Evolutionary conservation across 441 rosid genomes (phyloP).

Genomic region (Erodium texanum): DNA sequence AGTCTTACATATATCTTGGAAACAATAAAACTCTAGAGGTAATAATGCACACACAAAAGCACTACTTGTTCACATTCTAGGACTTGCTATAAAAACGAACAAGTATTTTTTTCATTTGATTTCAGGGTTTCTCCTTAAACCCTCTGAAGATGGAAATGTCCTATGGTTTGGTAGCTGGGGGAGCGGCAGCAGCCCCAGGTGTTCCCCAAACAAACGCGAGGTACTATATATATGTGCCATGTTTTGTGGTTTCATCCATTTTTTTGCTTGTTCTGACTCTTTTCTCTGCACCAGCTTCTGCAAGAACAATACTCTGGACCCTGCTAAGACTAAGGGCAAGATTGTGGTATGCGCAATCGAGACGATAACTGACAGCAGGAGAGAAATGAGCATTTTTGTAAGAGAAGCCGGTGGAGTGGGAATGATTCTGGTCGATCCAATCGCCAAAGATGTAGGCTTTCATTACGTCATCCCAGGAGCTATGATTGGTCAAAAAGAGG

Average conservation of each 20-base stretch:
- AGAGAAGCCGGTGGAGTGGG: constrained; percentile 39
- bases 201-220: constrained; percentile 36
- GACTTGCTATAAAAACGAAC: too few relatives aligned
- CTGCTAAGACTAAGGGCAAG: constrained; percentile 33
- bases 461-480: constrained; percentile 33
- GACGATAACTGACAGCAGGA: constrained; percentile 18
- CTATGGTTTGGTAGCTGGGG: constrained; percentile 27
- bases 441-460: constrained; percentile 29
- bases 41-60: too few relatives aligned
- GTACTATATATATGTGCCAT: constrained; percentile 13
- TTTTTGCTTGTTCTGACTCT: background rate
- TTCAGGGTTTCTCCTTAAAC: constrained; percentile 38
- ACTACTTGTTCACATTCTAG: too few relatives aligned
- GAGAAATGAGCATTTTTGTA: constrained; percentile 24
- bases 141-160: constrained; percentile 33
- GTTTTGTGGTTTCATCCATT: too few relatives aligned
- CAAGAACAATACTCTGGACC: constrained; percentile 35
- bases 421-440: constrained; percentile 34
- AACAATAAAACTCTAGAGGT: constrained; percentile 35
- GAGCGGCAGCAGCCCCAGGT: constrained; percentile 41
- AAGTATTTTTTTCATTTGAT: constrained; percentile 5
- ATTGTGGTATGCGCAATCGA: constrained; percentile 37
- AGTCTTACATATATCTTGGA: constrained; percentile 28
- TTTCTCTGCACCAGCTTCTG: constrained; percentile 33
- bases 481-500: constrained; percentile 31